These are phyloP conservation scores for Zygoascus ofunaensis DNA, from an alignment of 805 yeast species.

Conservation along the genomic window DNA sequence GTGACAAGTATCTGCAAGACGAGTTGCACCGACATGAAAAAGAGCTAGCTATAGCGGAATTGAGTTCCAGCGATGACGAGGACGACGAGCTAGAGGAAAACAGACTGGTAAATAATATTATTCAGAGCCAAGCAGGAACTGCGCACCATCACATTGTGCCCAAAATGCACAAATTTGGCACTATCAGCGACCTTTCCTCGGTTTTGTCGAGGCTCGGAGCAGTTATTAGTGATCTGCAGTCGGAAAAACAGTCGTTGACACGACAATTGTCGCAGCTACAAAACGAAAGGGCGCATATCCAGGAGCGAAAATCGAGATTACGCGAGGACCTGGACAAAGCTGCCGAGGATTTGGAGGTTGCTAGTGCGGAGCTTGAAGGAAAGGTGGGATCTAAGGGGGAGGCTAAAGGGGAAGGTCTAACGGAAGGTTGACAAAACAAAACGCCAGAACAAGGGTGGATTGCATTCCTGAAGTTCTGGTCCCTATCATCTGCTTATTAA, in stretches of 20 bases:
- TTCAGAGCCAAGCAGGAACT: neutral
- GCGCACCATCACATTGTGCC: neutral
- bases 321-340: slow-evolving; percentile 3
- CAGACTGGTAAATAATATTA: neutral
- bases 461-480: no score
- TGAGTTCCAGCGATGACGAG: slow-evolving; percentile 2
- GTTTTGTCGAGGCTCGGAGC: neutral
- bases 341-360: slow-evolving; percentile 3
- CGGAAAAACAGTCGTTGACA: neutral
- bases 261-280: slow-evolving; percentile 1
- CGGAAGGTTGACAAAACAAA: no score
- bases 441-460: no score
- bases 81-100: neutral
- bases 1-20: neutral
- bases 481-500: no score
- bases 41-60: slow-evolving; percentile 7
- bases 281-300: slow-evolving; percentile 2
- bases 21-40: slow-evolving; percentile 6
- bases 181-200: neutral
- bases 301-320: slow-evolving; percentile 1
- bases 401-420: no score
- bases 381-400: no score
- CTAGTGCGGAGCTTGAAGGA: no score
- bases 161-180: neutral
- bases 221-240: neutral